Conservation (phyloP, 1,284 basidiomycete genomes). For the Prillingera fragicola region DNA sequence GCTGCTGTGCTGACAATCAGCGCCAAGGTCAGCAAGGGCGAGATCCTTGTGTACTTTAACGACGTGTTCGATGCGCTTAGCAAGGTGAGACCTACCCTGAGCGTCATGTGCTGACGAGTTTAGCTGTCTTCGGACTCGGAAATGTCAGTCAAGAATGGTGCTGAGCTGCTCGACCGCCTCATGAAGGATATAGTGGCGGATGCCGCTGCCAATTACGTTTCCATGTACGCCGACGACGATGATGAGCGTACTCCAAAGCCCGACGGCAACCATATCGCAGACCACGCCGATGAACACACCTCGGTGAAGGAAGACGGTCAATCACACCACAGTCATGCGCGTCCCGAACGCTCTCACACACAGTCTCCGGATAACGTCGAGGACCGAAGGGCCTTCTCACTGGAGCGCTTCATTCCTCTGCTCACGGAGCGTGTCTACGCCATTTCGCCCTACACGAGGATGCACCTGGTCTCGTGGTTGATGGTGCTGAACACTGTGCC, state of each 20-base stretch:
- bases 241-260: slow-evolving; percentile 22
- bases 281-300: background rate
- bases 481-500: slow-evolving; percentile 93
- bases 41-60: slow-evolving; percentile 95
- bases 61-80: slow-evolving; percentile 95
- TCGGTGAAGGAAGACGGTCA: slow-evolving; percentile 4
- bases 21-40: slow-evolving; percentile 94
- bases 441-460: slow-evolving; percentile 89
- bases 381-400: slow-evolving; percentile 66
- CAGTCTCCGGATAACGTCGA: slow-evolving; percentile 16
- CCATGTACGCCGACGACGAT: slow-evolving; percentile 60
- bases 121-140: slow-evolving; percentile 96
- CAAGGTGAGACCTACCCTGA: too few species aligned
- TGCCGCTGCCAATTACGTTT: slow-evolving; percentile 90
- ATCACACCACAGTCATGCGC: background rate
- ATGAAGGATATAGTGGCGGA: slow-evolving; percentile 98
- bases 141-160: slow-evolving; percentile 95
- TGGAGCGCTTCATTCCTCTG: slow-evolving; percentile 90
- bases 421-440: slow-evolving; percentile 91
- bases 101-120: background rate
- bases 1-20: slow-evolving; percentile 17
- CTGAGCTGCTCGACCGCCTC: slow-evolving; percentile 92
- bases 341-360: slow-evolving; percentile 2
- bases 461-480: slow-evolving; percentile 95
- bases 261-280: slow-evolving; percentile 1